A percentile compares a stretch with the other conserved stretches of the same genome.
Evolutionary conservation across 495 filamentous ascomycete species (phyloP).

Genomic region (Cercophora samala): DNA sequence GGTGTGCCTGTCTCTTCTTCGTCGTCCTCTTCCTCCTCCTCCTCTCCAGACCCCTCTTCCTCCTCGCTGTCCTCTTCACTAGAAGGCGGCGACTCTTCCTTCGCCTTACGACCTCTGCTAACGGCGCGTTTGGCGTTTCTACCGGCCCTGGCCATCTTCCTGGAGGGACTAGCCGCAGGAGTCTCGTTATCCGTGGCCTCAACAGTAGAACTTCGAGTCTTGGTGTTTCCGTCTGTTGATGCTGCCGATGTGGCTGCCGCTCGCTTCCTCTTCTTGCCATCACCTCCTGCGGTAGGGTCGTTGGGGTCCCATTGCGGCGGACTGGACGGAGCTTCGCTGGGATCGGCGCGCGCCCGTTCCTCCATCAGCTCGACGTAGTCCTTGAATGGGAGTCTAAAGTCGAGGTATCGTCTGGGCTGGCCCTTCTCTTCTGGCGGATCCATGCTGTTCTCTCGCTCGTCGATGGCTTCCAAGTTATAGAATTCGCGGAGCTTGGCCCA

Average conservation of each 20-base stretch:
- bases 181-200: conserved; percentile 52
- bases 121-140: conserved; percentile 41
- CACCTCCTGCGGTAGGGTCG: conserved; percentile 21
- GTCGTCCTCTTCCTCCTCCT: conserved; percentile 36
- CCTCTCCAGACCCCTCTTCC: conserved; percentile 54
- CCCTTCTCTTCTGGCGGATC: conserved; percentile 60
- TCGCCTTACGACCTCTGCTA: conserved; percentile 37
- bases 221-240: conserved; percentile 32
- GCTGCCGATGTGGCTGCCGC: conserved; percentile 22
- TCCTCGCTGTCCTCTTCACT: conserved; percentile 64
- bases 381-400: conserved; percentile 73
- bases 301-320: conserved; percentile 50
- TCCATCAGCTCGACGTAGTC: conserved; percentile 77
- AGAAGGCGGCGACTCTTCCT: conserved; percentile 48
- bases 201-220: conserved; percentile 49
- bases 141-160: conserved; percentile 35
- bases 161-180: conserved; percentile 37
- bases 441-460: conserved; percentile 73
- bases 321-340: conserved; percentile 54
- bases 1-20: conserved; percentile 31
- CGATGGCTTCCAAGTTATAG: conserved; percentile 84
- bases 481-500: conserved; percentile 82
- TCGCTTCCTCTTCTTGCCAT: conserved; percentile 49
- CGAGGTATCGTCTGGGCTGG: conserved; percentile 52
- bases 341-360: conserved; percentile 57